Evolutionary conservation across 495 filamentous ascomycete species (phyloP).

Genomic region (Talaromyces liani): DNA sequence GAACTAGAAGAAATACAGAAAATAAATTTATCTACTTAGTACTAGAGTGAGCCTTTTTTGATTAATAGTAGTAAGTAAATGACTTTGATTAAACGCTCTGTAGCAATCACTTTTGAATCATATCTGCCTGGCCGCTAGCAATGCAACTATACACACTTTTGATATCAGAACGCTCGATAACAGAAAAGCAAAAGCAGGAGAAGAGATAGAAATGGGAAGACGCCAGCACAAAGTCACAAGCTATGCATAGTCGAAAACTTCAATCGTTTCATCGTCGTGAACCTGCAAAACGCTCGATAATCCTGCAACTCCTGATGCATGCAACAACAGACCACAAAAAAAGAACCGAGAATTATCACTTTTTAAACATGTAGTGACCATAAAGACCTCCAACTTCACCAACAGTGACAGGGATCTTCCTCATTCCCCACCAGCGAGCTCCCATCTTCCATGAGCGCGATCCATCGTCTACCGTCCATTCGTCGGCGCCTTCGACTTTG

Average conservation of each 20-base stretch:
- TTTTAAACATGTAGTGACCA: constrained; percentile 78
- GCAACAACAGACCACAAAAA: neutral
- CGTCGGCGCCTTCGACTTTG: constrained; percentile 14
- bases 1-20: neutral
- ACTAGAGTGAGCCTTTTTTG: neutral
- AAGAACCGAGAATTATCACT: constrained; percentile 25
- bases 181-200: neutral
- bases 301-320: neutral
- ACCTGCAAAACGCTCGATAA: constrained; percentile 3
- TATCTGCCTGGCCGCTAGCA: neutral
- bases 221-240: neutral
- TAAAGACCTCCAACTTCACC: constrained; percentile 82
- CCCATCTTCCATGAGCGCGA: constrained; percentile 79
- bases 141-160: constrained; percentile 4
- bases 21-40: neutral
- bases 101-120: neutral
- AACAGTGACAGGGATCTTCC: constrained; percentile 71
- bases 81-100: neutral
- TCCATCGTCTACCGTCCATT: constrained; percentile 36
- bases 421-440: constrained; percentile 80
- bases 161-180: neutral
- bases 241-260: neutral
- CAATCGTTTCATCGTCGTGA: neutral
- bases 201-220: neutral
- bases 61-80: neutral